Evolutionary conservation across 768 basidiomycete genomes (phyloP), one percentile per base, ranked within the genome.

Genomic region (Boletus barrowsii): DNA sequence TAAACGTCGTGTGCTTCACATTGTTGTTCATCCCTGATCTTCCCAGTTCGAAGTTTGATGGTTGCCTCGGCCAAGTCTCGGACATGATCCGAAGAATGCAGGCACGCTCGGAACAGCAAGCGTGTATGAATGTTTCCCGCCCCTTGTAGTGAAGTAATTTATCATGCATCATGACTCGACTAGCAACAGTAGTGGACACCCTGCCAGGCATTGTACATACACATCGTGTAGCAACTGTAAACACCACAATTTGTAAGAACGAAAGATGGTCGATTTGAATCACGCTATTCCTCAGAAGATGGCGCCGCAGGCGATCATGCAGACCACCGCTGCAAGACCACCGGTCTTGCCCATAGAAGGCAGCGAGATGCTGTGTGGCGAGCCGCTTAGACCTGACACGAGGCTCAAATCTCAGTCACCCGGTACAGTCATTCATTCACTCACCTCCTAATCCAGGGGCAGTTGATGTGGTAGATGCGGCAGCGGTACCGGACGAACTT

Each of bases 21-120:
- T 2, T 18, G 14, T 10, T 18, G 29, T 49, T 55, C 10, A 54
- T 30, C 14, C 20, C 40, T 35, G 46, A n/a, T 44, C n/a, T 49
- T 29, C 5, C 36, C 36, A 62, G 54, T 61, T 60, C 10, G 48
- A 59, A n/a, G 18, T 48, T 22, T 71, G 56, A 71, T 47, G 36
- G 40, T 24, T 49, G 80, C 37, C 54, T 29, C 22, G 37, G 33
- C 32, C 36, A 45, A 30, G 10, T n/a, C 15, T 13, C 22, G 6
- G 26, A 30, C 2, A 30, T 20, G 8, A 5, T 18, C 11, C 13
- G 13, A 30, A 2, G 37, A 13, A 26, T 0, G n/a, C 14, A 3
- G 36, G 14, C 18, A 37, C 29, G 24, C 9, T 30, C 18, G 6
- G 22, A 53, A 6, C 26, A 44, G 22, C 4, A 11, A 40, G 33